Conservation (phyloP, 2,329 filamentous ascomycete species). For the Alternaria incomplexa region DNA sequence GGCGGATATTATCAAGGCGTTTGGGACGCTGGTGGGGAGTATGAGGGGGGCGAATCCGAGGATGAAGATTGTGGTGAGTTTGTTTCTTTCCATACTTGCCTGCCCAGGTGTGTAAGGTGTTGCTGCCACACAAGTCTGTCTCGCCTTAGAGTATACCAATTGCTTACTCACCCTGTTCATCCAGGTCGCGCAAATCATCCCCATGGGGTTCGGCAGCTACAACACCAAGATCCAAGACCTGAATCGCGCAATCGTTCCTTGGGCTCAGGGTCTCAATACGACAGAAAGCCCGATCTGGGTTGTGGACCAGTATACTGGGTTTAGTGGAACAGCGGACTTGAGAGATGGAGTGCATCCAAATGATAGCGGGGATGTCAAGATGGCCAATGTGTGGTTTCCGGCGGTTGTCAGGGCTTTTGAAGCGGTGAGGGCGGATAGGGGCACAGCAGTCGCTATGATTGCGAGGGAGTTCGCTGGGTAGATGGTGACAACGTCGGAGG, state of each 20-base stretch:
- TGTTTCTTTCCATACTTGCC: neutral
- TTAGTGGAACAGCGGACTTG: constrained; percentile 40
- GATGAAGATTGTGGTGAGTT: constrained; percentile 54
- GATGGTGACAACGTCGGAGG: neutral
- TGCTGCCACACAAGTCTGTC: no score
- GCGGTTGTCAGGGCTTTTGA: constrained; percentile 33
- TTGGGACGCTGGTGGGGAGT: constrained; percentile 42
- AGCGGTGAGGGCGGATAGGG: constrained; percentile 25
- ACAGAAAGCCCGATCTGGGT: constrained; percentile 52
- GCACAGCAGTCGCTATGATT: neutral
- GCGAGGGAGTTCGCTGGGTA: constrained; percentile 1
- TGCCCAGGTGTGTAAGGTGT: neutral
- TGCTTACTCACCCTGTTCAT: neutral
- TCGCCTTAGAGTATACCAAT: neutral
- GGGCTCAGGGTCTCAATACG: constrained; percentile 48
- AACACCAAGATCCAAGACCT: constrained; percentile 49
- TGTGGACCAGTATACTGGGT: constrained; percentile 52
- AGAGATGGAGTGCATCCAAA: constrained; percentile 53
- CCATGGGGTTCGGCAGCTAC: constrained; percentile 36
- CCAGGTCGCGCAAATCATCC: constrained; percentile 54
- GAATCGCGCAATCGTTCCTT: constrained; percentile 49
- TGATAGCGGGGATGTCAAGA: constrained; percentile 51
- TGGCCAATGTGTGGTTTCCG: constrained; percentile 43
- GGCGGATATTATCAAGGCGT: constrained; percentile 50
- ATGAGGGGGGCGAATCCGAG: constrained; percentile 51